Conservation (phyloP, 2,329 filamentous ascomycete species). For the Fusarium concolor region DNA sequence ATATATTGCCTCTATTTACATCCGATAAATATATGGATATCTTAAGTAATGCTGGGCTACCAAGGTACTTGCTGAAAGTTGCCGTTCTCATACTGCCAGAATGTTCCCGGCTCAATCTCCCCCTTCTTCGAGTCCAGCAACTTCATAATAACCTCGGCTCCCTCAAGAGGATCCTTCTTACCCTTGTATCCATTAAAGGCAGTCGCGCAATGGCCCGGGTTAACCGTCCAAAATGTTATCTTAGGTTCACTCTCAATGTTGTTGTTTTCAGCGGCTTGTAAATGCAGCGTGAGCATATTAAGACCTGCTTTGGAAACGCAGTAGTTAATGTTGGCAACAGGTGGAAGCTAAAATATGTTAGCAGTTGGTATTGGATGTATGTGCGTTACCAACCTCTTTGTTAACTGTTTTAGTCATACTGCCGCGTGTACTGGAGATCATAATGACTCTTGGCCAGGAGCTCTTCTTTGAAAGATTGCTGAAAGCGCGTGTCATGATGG, state of each 20-base stretch:
- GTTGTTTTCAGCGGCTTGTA: not conserved
- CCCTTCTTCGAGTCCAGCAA: not conserved
- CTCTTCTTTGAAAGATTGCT: not conserved
- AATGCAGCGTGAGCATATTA: conserved; percentile 11
- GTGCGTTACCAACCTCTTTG: not conserved
- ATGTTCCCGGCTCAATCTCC: not conserved
- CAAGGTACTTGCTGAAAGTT: conserved; percentile 9
- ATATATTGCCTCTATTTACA: too few relatives aligned
- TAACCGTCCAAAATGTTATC: conserved; percentile 14
- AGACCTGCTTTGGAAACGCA: conserved; percentile 12
- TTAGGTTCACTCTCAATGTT: not conserved
- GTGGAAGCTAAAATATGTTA: conserved; percentile 5
- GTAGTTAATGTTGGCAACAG: conserved; percentile 15
- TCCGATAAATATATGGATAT: too few relatives aligned
- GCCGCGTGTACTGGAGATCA: conserved; percentile 20
- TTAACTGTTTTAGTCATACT: conserved; percentile 1
- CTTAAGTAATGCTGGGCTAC: not conserved
- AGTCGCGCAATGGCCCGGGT: conserved; percentile 14
- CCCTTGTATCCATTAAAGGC: conserved; percentile 17
- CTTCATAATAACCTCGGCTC: conserved; percentile 3
- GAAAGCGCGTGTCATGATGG: not conserved
- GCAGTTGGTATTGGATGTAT: fast-evolving
- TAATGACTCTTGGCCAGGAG: conserved; percentile 6
- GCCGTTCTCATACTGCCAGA: conserved; percentile 13
- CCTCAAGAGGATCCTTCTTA: not conserved